Conservation (phyloP, 2,329 filamentous ascomycete species). For the Colletotrichum graminicola region DNA sequence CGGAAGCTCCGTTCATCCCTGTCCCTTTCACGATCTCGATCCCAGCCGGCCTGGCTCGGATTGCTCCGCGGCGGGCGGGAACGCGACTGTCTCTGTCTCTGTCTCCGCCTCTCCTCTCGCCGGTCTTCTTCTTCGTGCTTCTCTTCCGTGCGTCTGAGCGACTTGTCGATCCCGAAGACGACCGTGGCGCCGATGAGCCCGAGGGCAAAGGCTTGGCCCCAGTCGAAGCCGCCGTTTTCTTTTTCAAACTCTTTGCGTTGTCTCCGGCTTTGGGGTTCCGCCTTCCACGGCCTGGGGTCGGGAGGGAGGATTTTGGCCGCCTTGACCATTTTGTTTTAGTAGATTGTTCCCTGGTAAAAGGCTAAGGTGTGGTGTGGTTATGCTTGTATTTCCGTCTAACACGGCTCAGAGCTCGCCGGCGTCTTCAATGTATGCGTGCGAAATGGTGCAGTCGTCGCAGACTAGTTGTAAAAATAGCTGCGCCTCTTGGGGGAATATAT, state of each 20-base stretch:
- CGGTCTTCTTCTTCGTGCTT: constrained; percentile 38
- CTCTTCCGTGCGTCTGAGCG: constrained; percentile 48
- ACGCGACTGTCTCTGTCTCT: constrained; percentile 15
- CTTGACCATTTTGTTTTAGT: constrained; percentile 29
- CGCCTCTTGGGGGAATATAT: constrained; percentile 18
- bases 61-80: constrained; percentile 16
- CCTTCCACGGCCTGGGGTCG: constrained; percentile 52
- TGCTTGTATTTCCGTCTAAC: not conserved
- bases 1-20: not conserved
- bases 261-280: constrained; percentile 53
- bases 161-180: constrained; percentile 56
- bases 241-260: constrained; percentile 56
- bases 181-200: constrained; percentile 52
- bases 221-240: constrained; percentile 55
- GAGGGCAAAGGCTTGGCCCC: constrained; percentile 55
- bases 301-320: constrained; percentile 44
- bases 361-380: not conserved
- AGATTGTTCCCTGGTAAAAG: not conserved
- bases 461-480: not conserved
- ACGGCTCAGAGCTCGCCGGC: not conserved
- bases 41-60: constrained; percentile 15
- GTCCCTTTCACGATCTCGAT: constrained; percentile 7
- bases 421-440: not conserved
- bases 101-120: constrained; percentile 32
- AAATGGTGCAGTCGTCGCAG: not conserved